phyloP scores from a whole-genome alignment of 345 rosid genomes.

The Salix arbutifolia region DNA sequence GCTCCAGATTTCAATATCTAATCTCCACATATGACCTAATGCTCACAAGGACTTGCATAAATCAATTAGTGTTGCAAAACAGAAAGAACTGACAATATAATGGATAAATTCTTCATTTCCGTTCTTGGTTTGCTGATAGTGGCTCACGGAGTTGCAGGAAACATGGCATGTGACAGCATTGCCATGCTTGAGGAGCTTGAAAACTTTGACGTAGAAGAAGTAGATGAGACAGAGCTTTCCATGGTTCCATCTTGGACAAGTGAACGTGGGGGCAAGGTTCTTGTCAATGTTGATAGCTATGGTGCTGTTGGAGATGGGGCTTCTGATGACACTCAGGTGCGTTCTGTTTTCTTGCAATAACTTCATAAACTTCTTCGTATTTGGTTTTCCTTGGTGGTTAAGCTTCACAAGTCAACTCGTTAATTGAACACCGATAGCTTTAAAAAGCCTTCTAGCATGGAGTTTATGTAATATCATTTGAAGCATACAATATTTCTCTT shows the following conservation, averaged over 20 bases:
- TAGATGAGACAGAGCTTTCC: constrained; percentile 34
- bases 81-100: constrained; percentile 27
- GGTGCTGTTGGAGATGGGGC: constrained; percentile 85
- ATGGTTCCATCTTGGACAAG: constrained; percentile 46
- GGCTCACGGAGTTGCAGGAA: constrained; percentile 47
- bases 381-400: not conserved
- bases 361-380: not conserved
- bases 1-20: constrained; percentile 44
- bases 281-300: constrained; percentile 90
- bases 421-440: not conserved
- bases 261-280: constrained; percentile 55
- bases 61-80: constrained; percentile 37
- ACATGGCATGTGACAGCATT: too few relatives aligned
- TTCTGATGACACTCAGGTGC: constrained; percentile 88
- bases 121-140: constrained; percentile 46
- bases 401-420: not conserved
- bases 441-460: not conserved
- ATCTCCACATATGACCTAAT: constrained; percentile 40
- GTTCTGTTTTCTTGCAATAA: constrained; percentile 8
- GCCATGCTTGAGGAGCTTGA: constrained; percentile 46
- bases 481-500: not conserved
- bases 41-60: constrained; percentile 39
- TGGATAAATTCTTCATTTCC: constrained; percentile 49
- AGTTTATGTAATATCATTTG: not conserved
- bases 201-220: constrained; percentile 50